These are phyloP conservation scores for Candida sojae DNA, from an alignment of 1,139 yeast species.

Conservation along the genomic window DNA sequence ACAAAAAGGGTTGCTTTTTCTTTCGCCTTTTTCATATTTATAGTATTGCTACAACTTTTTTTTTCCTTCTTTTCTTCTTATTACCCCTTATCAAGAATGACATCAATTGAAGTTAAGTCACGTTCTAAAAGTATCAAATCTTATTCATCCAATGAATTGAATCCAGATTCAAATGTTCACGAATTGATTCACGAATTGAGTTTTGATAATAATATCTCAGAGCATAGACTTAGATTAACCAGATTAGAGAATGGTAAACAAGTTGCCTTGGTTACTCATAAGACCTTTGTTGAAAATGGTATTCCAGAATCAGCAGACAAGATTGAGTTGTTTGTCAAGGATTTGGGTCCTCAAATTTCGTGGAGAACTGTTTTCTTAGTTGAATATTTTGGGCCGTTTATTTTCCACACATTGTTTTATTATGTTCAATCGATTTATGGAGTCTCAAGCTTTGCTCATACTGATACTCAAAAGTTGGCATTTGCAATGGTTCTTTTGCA, in stretches of 20 bases:
- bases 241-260: conserved; percentile 31
- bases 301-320: conserved; percentile 24
- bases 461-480: conserved; percentile 55
- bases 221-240: conserved; percentile 40
- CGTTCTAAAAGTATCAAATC: conserved; percentile 53
- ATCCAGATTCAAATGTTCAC: conserved; percentile 27
- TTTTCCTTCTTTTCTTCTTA: neutral
- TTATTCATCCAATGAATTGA: conserved; percentile 36
- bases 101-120: conserved; percentile 45
- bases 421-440: conserved; percentile 27
- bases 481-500: conserved; percentile 65
- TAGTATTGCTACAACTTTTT: neutral
- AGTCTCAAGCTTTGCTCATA: conserved; percentile 13
- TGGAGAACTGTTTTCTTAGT: conserved; percentile 87
- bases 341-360: conserved; percentile 88
- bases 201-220: conserved; percentile 35
- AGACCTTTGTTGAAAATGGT: conserved; percentile 35
- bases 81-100: conserved; percentile 17
- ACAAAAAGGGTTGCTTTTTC: neutral
- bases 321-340: conserved; percentile 62
- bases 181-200: conserved; percentile 44
- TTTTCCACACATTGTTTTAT: conserved; percentile 75
- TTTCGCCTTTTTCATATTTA: neutral
- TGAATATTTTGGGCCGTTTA: conserved; percentile 87
- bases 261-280: conserved; percentile 31